Evolutionary conservation across 2,329 filamentous ascomycete species (phyloP), one percentile per base, ranked within the genome.

Genomic region (Coniochaeta pulveracea): DNA sequence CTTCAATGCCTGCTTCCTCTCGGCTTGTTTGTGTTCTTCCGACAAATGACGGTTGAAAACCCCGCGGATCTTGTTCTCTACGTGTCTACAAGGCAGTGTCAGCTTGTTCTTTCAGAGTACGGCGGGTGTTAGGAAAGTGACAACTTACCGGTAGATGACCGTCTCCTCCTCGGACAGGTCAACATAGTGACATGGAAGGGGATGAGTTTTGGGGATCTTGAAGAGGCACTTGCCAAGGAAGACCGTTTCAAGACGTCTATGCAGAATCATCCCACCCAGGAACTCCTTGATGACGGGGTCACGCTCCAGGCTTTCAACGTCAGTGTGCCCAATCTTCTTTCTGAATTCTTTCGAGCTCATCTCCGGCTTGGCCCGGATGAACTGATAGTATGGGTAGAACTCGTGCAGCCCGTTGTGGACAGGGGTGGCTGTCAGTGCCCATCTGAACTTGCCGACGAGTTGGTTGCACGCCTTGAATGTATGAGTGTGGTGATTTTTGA

Each of bases 401-500:
- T 40, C 38, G 6, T 43, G 18, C 0, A 49, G 26, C 0, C 10
- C 19, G 31, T 62, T 61, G 2, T 51, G 37, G 0, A 61, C 31
- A 0, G 58, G 58, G 0, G 58, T 61, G 3, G 51, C 57, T 9
- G 37, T 55, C 12, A 62, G 21, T 0, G 45, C 48, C 55, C 57
- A 62, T 3, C 48, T 45, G 25, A 50, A 46, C 18, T 53, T 56
- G 4, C 48, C 43, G 0, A 11, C 19, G 0, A 61, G 39, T 3
- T 34, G 17, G 5, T 19, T 14, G 28, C 39, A 44, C 0, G 35
- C 35, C 15, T 44, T 51, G 12, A 46, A 52, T 1, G 45, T 50
- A 7, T 41, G 34, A 0, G 51, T 47, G 0, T 36, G 36, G 5
- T 59, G 49, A 19, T 72, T 75, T 39, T 74, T 75, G 38, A 77